Percentiles rank a stretch among this genome's conserved stretches.
Evolutionary conservation across 352 stramenopile genomes (phyloP).

Genomic region (Globisporangium spinosum): DNA sequence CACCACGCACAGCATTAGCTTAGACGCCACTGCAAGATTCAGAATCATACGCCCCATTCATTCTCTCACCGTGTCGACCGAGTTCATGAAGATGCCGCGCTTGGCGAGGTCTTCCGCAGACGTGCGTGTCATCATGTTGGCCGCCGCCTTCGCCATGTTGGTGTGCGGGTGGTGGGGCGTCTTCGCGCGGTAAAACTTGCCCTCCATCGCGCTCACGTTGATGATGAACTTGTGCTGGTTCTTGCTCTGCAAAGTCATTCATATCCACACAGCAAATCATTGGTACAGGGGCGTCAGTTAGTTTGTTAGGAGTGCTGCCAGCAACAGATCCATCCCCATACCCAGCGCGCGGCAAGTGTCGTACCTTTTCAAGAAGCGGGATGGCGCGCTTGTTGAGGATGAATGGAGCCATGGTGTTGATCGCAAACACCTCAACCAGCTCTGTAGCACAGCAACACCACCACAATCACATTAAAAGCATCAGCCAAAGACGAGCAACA

Average conservation of each 20-base stretch:
- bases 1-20: neutral
- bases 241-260: conserved; percentile 28
- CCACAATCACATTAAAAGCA: conserved; percentile 1
- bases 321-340: neutral
- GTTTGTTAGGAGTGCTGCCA: neutral
- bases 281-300: neutral
- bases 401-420: conserved; percentile 94
- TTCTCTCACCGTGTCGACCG: conserved; percentile 84
- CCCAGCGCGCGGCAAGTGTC: neutral
- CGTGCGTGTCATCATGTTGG: conserved; percentile 95
- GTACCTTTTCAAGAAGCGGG: conserved; percentile 56
- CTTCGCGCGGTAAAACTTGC: conserved; percentile 95
- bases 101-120: conserved; percentile 87
- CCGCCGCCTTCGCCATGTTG: conserved; percentile 95
- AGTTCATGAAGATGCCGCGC: conserved; percentile 93
- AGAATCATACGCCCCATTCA: neutral
- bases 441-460: conserved; percentile 30
- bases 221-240: conserved; percentile 80
- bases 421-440: conserved; percentile 79
- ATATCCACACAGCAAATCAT: neutral
- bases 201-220: conserved; percentile 95
- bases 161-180: conserved; percentile 93
- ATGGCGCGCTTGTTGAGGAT: conserved; percentile 90
- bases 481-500: neutral
- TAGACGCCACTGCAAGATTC: neutral